Percentiles rank a stretch among this genome's conserved stretches.
phyloP scores from a whole-genome alignment of 805 yeast genomes.

The Starmerella apis region DNA sequence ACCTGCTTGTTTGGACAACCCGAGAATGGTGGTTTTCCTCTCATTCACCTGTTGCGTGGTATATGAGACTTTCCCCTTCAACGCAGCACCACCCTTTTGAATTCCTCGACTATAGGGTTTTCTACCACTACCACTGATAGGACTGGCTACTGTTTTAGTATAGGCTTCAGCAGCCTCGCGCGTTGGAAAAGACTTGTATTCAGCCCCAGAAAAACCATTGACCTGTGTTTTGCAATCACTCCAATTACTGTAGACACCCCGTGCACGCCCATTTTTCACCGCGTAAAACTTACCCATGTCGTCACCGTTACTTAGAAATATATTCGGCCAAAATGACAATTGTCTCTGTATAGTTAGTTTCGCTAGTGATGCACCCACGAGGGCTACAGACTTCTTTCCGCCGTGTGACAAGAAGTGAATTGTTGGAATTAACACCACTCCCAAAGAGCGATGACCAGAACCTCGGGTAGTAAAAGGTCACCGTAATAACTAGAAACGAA shows the following conservation, averaged over 20 bases:
- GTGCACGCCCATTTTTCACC: constrained; percentile 42
- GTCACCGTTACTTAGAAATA: neutral
- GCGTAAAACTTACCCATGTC: constrained; percentile 38
- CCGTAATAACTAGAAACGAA: too few species aligned
- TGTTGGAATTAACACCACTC: neutral
- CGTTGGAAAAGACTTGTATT: constrained; percentile 46
- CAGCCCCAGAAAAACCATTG: constrained; percentile 46
- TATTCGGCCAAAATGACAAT: neutral
- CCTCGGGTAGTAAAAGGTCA: too few species aligned
- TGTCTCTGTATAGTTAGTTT: neutral
- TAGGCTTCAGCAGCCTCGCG: constrained; percentile 42
- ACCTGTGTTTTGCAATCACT: constrained; percentile 38
- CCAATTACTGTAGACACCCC: constrained; percentile 59
- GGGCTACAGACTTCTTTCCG: neutral
- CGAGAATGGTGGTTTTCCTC: too few species aligned
- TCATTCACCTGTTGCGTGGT: too few species aligned
- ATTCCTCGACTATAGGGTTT: neutral
- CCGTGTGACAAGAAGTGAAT: neutral
- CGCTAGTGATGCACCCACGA: neutral
- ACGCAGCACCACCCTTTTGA: neutral
- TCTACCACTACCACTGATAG: too few species aligned
- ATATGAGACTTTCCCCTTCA: too few species aligned
- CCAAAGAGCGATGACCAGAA: too few species aligned
- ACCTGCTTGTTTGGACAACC: neutral
- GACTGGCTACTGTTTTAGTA: too few species aligned